Conservation (phyloP, 2,329 filamentous ascomycete species). For the Pseudopyricularia javanii region DNA sequence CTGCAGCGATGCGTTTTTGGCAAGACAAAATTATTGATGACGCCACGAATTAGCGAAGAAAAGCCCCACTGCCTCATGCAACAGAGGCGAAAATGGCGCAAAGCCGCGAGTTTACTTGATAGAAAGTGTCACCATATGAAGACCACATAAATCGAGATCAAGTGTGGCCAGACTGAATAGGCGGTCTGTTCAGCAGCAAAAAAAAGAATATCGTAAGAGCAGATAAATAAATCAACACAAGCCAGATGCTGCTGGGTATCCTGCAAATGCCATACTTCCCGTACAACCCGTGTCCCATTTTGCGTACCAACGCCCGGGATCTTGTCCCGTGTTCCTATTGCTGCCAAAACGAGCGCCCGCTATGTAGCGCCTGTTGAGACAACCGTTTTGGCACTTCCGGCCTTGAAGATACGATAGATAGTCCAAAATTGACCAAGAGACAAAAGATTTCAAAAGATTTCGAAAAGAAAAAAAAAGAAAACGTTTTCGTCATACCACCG, state of each 20-base stretch:
- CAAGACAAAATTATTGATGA: too few species aligned
- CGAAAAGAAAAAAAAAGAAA: neutral
- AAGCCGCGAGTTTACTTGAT: too few species aligned
- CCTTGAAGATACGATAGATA: neutral
- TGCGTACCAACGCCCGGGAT: constrained; percentile 2
- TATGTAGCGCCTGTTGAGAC: neutral
- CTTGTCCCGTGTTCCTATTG: constrained; percentile 1
- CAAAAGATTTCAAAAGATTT: neutral
- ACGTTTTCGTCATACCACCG: neutral
- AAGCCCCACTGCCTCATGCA: too few species aligned
- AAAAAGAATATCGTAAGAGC: neutral
- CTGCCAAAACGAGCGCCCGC: neutral
- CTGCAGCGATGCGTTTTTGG: too few species aligned
- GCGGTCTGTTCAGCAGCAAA: too few species aligned
- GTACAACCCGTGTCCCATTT: neutral
- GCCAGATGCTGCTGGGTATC: constrained; percentile 9
- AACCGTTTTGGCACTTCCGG: neutral
- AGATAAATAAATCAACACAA: constrained; percentile 3
- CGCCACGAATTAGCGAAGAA: too few species aligned
- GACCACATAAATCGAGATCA: too few species aligned
- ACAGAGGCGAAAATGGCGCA: too few species aligned
- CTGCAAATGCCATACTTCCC: constrained; percentile 9
- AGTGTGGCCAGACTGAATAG: too few species aligned
- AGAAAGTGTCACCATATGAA: too few species aligned
- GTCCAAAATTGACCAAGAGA: neutral